Conservation (phyloP, 257 asterid species). For the Striga asiatica region DNA sequence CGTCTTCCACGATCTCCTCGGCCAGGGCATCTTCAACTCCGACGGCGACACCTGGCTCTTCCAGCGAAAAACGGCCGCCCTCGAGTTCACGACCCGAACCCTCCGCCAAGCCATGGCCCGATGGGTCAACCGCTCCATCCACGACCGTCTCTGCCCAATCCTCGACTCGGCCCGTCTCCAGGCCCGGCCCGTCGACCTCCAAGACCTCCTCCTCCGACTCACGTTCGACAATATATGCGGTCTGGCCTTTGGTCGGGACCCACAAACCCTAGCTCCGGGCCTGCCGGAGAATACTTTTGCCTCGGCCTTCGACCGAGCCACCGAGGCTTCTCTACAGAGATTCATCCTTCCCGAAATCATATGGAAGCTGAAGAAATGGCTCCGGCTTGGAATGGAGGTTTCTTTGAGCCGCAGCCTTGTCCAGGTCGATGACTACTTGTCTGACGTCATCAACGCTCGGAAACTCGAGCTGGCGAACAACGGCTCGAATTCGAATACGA, state of each 20-base stretch:
- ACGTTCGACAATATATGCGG: conserved; percentile 92
- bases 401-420: conserved; percentile 65
- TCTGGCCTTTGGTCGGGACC: conserved; percentile 86
- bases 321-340: conserved; percentile 80
- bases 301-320: conserved; percentile 78
- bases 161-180: conserved; percentile 44
- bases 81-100: conserved; percentile 81
- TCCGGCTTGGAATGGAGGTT: conserved; percentile 81
- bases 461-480: conserved; percentile 52
- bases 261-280: conserved; percentile 55
- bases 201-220: conserved; percentile 75
- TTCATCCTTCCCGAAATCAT: conserved; percentile 63
- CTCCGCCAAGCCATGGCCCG: conserved; percentile 87
- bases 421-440: conserved; percentile 57
- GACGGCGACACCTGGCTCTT: conserved; percentile 94
- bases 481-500: conserved; percentile 46
- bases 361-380: conserved; percentile 89
- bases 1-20: conserved; percentile 76
- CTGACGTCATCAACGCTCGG: conserved; percentile 49
- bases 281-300: conserved; percentile 70
- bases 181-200: conserved; percentile 57
- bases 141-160: conserved; percentile 61
- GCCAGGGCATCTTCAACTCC: conserved; percentile 83
- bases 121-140: conserved; percentile 81
- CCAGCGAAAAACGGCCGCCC: conserved; percentile 83